phyloP scores from a whole-genome alignment of 371 early-diverging fungal genomes.

The Mucor irregularis region DNA sequence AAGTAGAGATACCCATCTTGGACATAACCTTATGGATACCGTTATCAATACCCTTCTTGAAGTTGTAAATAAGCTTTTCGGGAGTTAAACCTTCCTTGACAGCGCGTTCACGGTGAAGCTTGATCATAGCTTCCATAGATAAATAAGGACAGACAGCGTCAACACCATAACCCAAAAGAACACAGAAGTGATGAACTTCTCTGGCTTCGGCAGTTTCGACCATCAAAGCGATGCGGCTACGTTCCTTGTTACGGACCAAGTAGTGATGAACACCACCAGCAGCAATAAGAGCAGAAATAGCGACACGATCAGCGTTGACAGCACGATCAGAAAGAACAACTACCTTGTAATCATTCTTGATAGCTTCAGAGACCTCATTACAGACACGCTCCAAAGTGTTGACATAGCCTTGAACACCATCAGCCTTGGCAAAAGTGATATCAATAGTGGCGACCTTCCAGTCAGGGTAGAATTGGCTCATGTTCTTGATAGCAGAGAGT shows the following conservation, averaged over 20 bases:
- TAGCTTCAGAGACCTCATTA: slow-evolving; percentile 76
- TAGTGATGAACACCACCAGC: slow-evolving; percentile 95
- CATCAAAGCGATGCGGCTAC: slow-evolving; percentile 86
- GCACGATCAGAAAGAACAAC: slow-evolving; percentile 84
- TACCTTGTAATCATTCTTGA: slow-evolving; percentile 78
- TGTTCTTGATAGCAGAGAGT: slow-evolving; percentile 73
- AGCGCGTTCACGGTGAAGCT: slow-evolving; percentile 82
- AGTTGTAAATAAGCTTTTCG: slow-evolving; percentile 74
- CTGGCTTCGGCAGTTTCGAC: slow-evolving; percentile 95
- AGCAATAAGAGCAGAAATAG: slow-evolving; percentile 87
- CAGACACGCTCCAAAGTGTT: slow-evolving; percentile 84
- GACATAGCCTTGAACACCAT: slow-evolving; percentile 79
- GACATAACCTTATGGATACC: slow-evolving; percentile 98
- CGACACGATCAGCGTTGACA: slow-evolving; percentile 71
- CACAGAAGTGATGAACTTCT: slow-evolving; percentile 96
- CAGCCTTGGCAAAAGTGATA: slow-evolving; percentile 77
- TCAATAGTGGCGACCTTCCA: slow-evolving; percentile 89
- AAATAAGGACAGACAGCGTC: slow-evolving; percentile 96
- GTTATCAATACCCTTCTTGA: slow-evolving; percentile 84
- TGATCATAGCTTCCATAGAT: slow-evolving; percentile 84
- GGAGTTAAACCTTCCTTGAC: slow-evolving; percentile 53
- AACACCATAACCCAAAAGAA: slow-evolving; percentile 95
- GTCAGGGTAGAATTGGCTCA: slow-evolving; percentile 58
- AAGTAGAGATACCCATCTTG: slow-evolving; percentile 98
- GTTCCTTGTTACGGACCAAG: slow-evolving; percentile 84